phyloP scores from a whole-genome alignment of 2,329 filamentous ascomycete genomes.

The Pseudocercospora crystallina region DNA sequence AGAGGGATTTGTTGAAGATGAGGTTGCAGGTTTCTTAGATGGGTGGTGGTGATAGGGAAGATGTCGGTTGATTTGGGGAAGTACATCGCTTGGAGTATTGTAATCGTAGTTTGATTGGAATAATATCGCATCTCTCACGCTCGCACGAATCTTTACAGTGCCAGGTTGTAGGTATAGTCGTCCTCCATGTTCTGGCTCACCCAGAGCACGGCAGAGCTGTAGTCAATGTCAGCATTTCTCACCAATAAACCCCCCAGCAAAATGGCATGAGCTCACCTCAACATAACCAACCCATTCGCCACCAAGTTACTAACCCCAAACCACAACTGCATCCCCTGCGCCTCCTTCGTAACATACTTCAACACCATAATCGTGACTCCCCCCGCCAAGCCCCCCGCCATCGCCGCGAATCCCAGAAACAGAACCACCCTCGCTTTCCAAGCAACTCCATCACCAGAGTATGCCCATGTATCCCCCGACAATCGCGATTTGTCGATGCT shows the following conservation, averaged over 20 bases:
- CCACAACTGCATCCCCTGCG: constrained; percentile 62
- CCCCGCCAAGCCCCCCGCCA: constrained; percentile 67
- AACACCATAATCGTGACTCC: constrained; percentile 67
- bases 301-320: constrained; percentile 67
- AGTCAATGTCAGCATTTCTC: constrained; percentile 29
- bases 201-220: constrained; percentile 65
- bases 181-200: constrained; percentile 72
- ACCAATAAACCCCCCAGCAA: neutral
- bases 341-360: constrained; percentile 64
- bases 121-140: neutral
- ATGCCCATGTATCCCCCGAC: constrained; percentile 63
- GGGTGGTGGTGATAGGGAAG: no score
- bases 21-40: constrained; percentile 21
- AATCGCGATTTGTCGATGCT: constrained; percentile 68
- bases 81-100: no score
- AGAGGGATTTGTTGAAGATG: constrained; percentile 37
- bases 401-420: constrained; percentile 67
- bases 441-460: constrained; percentile 63
- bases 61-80: no score
- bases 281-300: constrained; percentile 64
- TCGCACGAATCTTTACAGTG: constrained; percentile 46
- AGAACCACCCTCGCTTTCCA: constrained; percentile 69
- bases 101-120: no score
- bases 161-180: constrained; percentile 69
- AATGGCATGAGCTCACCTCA: constrained; percentile 53